Evolutionary conservation across 306 rosid species (phyloP), one percentile per base, ranked within the genome.

Genomic region (Acacia melanoxylon): DNA sequence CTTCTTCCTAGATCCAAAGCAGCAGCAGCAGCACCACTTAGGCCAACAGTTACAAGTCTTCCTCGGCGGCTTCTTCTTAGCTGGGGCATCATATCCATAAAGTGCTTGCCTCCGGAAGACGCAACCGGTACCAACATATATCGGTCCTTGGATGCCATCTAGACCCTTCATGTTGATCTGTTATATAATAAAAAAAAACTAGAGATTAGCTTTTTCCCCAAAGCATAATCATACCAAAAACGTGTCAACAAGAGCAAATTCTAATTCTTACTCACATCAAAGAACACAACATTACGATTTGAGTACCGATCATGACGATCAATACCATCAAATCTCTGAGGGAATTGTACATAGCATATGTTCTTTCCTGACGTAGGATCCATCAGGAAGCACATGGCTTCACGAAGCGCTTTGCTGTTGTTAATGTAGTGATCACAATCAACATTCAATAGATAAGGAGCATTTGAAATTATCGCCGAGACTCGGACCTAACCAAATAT

Each of bases 351-450:
- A 24, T 94, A 94, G 86, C 97, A 94, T 66, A 94, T 89, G 83
- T 89, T 88, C 86, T 88, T 90, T 82, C 98, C 98, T 11, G 94
- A 94, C 10, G 90, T 90, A 70, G 98, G 95, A 76, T 94, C 98
- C 97, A 94, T 94, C 97, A 94, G 85, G 91, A 94, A 94, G 84
- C 98, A 94, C 98, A 94, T 94, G 59, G 98, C 91, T 85, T 94
- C 98, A 3, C 98, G 90, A 83, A 94, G 97, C 15, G 98, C 98
- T 89, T 85, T 92, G 66, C 98, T 94, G 85, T 94, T 94, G 90
- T 94, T 94, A 75, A 94, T 91, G 85, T 94, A 94, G 94, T 94
- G 98, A 89, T 94, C 98, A 89, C 98, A 94, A 75, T 94, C 98
- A 3, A 94, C 98, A 73, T 94, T 94, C 74, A 94, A 88, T 11